Conservation (phyloP, 2,329 filamentous ascomycete genomes). For the Penicillium sp. region DNA sequence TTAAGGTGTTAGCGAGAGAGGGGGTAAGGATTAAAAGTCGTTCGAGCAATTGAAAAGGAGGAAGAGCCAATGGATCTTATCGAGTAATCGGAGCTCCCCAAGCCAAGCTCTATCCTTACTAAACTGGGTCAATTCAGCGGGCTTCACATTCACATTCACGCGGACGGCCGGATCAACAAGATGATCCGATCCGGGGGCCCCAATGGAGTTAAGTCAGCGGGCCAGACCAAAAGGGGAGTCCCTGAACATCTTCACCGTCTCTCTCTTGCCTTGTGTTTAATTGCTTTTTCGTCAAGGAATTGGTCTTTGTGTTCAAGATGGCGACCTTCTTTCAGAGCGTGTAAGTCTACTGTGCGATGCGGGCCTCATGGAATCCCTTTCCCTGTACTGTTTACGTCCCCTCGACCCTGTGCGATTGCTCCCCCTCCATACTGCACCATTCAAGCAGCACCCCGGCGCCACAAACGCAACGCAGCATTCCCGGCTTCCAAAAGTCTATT, state of each 20-base stretch:
- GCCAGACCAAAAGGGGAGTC: constrained; percentile 26
- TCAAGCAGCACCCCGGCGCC: constrained; percentile 23
- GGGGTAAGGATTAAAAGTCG: background rate
- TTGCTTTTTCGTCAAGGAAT: constrained; percentile 5
- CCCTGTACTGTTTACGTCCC: constrained; percentile 15
- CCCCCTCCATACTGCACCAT: constrained; percentile 26
- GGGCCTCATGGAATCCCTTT: background rate
- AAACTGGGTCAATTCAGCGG: constrained; percentile 1
- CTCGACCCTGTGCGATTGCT: constrained; percentile 18
- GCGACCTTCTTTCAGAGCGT: constrained; percentile 55
- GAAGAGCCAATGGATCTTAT: background rate
- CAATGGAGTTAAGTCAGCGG: constrained; percentile 26
- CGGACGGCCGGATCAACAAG: constrained; percentile 16
- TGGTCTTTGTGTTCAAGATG: constrained; percentile 38
- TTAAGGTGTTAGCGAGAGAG: background rate
- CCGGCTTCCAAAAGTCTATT: constrained; percentile 20
- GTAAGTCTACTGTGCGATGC: constrained; percentile 42
- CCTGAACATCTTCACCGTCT: constrained; percentile 20
- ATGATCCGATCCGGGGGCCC: constrained; percentile 32
- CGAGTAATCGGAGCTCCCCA: background rate
- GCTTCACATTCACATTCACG: constrained; percentile 4
- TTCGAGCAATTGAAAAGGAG: background rate
- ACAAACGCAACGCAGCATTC: constrained; percentile 27
- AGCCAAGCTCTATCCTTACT: background rate
- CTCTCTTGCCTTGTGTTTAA: constrained; percentile 7